phyloP scores from a whole-genome alignment of 2,329 filamentous ascomycete species.

The Arthrobotrys entomopaga region DNA sequence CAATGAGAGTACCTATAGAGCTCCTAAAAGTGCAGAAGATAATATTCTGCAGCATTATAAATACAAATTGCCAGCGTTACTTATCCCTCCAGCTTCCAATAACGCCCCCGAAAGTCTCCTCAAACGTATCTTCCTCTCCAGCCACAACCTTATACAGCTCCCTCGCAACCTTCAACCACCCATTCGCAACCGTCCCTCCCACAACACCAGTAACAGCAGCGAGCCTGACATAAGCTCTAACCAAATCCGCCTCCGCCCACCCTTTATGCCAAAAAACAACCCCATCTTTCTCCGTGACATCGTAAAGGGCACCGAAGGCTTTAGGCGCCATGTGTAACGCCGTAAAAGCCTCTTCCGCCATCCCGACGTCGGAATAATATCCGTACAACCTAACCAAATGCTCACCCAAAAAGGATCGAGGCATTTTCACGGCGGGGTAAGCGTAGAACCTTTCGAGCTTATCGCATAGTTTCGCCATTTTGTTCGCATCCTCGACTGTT shows the following conservation, averaged over 20 bases:
- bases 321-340: constrained; percentile 11
- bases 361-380: constrained; percentile 3
- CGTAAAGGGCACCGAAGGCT: constrained; percentile 24
- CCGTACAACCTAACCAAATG: constrained; percentile 22
- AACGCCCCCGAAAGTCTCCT: constrained; percentile 21
- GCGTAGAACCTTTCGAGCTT: constrained; percentile 18
- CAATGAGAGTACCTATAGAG: no score
- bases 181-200: background rate
- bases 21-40: no score
- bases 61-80: no score
- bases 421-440: constrained; percentile 6
- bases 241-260: constrained; percentile 21
- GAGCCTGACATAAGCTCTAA: constrained; percentile 29
- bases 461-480: background rate
- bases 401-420: constrained; percentile 16
- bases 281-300: background rate
- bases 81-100: background rate
- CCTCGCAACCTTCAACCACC: constrained; percentile 20
- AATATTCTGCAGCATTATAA: no score
- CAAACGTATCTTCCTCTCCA: constrained; percentile 44
- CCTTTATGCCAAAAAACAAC: constrained; percentile 21
- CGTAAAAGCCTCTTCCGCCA: constrained; percentile 3
- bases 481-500: background rate
- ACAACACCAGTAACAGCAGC: constrained; percentile 3
- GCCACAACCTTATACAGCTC: constrained; percentile 26